Evolutionary conservation across 164 flowering plant genomes (phyloP).

Genomic region (Piper betle): DNA sequence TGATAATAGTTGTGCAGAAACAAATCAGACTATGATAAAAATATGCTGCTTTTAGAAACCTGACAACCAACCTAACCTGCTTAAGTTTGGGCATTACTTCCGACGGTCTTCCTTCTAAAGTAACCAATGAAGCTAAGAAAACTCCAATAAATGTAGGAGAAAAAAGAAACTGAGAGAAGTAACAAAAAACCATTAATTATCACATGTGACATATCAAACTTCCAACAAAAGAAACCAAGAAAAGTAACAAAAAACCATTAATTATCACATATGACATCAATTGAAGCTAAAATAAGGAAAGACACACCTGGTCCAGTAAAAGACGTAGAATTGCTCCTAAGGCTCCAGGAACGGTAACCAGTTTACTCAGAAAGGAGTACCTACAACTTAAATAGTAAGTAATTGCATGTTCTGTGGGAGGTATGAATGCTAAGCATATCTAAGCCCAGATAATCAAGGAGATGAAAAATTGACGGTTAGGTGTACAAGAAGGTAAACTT

Average conservation of each 20-base stretch:
- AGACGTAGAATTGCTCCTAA: conserved; percentile 64
- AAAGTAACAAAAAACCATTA: neutral
- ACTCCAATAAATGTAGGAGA: conserved; percentile 75
- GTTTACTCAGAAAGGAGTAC: conserved; percentile 61
- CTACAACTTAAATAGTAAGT: conserved; percentile 16
- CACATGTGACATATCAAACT: neutral
- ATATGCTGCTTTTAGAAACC: neutral
- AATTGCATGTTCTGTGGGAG: neutral
- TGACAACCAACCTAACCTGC: conserved; percentile 35
- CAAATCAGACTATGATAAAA: neutral
- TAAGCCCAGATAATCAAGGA: neutral
- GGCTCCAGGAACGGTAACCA: conserved; percentile 58
- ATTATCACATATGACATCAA: neutral
- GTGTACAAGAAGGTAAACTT: too few relatives aligned
- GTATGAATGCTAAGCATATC: too few relatives aligned
- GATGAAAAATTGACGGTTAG: neutral
- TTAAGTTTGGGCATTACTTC: conserved; percentile 73
- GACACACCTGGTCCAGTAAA: conserved; percentile 65
- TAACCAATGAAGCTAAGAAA: conserved; percentile 54
- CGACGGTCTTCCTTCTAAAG: conserved; percentile 72
- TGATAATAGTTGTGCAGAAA: conserved; percentile 9
- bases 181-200: neutral
- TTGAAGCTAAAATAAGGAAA: neutral
- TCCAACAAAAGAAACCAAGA: neutral
- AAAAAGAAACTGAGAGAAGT: conserved; percentile 51